A percentile compares a stretch with the other conserved stretches of the same genome.
phyloP scores from a whole-genome alignment of 2,329 filamentous ascomycete genomes.

The Ophidiomyces ophidiicola region DNA sequence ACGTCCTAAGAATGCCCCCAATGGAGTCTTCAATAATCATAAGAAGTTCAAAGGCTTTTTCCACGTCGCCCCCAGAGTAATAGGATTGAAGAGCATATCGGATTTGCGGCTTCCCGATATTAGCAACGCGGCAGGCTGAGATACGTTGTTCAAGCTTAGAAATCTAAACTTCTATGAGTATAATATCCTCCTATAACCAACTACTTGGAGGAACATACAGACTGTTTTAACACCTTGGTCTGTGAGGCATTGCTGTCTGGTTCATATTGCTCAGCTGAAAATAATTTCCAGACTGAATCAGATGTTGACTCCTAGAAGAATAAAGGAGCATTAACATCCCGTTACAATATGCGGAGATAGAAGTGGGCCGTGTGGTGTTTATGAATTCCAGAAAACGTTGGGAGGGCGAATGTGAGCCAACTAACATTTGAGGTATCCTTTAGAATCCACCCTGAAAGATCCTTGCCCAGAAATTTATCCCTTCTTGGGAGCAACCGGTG shows the following conservation, averaged over 20 bases:
- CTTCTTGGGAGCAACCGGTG: slow-evolving; percentile 32
- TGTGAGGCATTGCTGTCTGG: background rate
- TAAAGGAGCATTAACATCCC: background rate
- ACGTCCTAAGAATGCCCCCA: slow-evolving; percentile 63
- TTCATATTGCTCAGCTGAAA: slow-evolving; percentile 2
- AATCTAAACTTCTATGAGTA: slow-evolving; percentile 4
- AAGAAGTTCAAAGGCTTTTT: slow-evolving; percentile 65
- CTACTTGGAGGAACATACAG: background rate
- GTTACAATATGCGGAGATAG: too few species aligned
- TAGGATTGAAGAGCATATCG: slow-evolving; percentile 49
- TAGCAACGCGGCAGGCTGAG: slow-evolving; percentile 21
- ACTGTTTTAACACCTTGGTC: slow-evolving; percentile 5
- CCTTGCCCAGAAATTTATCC: slow-evolving; percentile 22
- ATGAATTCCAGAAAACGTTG: too few species aligned
- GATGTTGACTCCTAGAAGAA: background rate
- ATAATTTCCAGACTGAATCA: slow-evolving; percentile 5
- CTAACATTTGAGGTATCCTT: slow-evolving; percentile 4
- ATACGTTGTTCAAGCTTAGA: slow-evolving; percentile 2
- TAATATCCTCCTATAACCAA: background rate
- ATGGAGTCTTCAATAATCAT: slow-evolving; percentile 69
- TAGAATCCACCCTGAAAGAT: slow-evolving; percentile 3
- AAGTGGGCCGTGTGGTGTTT: too few species aligned
- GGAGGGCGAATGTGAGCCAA: background rate
- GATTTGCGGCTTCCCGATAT: slow-evolving; percentile 50
- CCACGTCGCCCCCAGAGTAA: slow-evolving; percentile 56